These are phyloP conservation scores for Penicillium fimorum DNA, from an alignment of 495 filamentous ascomycete genomes.

Conservation along the genomic window DNA sequence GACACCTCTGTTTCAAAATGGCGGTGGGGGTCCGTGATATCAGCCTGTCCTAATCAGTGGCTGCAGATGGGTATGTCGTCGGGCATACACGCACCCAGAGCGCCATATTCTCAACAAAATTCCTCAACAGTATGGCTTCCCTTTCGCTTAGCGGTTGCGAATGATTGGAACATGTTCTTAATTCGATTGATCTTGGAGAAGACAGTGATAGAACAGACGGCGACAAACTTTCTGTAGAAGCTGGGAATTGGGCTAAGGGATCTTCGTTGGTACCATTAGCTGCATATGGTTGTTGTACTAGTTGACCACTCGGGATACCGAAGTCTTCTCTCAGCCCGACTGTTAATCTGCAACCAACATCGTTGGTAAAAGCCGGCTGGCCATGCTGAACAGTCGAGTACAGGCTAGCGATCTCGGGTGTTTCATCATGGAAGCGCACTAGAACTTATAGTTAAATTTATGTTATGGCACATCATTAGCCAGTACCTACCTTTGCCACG, in stretches of 20 bases:
- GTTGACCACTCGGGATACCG: not conserved
- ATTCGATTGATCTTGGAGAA: slow-evolving; percentile 3
- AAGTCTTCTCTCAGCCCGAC: not conserved
- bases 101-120: slow-evolving; percentile 36
- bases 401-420: slow-evolving; percentile 18
- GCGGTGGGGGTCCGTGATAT: slow-evolving; percentile 32
- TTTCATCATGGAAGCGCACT: slow-evolving; percentile 31
- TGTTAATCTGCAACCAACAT: not conserved
- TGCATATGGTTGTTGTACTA: not conserved
- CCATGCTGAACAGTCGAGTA: slow-evolving; percentile 6
- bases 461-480: not conserved
- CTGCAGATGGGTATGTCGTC: not conserved
- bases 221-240: slow-evolving; percentile 3
- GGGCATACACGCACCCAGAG: slow-evolving; percentile 25
- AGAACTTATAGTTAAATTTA: not conserved
- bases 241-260: not conserved
- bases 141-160: slow-evolving; percentile 19
- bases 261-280: not conserved
- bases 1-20: slow-evolving; percentile 32
- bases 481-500: slow-evolving; percentile 18
- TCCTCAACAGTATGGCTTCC: slow-evolving; percentile 28
- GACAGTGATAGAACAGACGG: slow-evolving; percentile 6
- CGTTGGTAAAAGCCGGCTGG: not conserved
- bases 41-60: slow-evolving; percentile 17
- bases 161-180: not conserved